Base-by-base conservation (phyloP, 495 filamentous ascomycete genomes). In the Aspergillus affinis region DNA sequence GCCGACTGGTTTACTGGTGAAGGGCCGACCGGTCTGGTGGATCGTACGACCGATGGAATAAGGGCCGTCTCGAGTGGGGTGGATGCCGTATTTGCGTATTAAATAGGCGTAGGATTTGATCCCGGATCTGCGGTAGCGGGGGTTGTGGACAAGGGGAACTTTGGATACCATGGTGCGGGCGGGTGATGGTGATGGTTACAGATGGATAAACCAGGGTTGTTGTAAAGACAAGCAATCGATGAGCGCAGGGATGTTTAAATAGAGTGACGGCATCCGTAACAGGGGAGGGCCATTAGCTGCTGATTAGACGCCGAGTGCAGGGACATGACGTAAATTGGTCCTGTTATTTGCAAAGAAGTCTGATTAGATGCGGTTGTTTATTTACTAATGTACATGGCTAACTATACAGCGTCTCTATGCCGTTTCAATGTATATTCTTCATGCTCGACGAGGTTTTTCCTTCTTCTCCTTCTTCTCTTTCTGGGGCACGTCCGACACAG, bases 91-190 rank as follows among this genome's bases (percentile, higher is more conserved):
- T 70, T 90, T 90, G 68, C 84, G 84, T 65, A 93, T 75, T 10
- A 85, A 70, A 60, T 82, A 80, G 60, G 88, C 86, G 69, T 92
- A 92, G 36, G 87, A 89, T 76, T 91, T 91, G 57, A 80, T 81
- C 26, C 90, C 90, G 57, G 84, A 82, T 59, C 72, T 80, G 62
- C 85, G 67, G 71, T 89, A 90, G 58, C 84, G 84, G 19, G 75
- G 69, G 74, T 93, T 92, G 57, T 72, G 75, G 48, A 79, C 71
- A 64, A 88, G 60, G 7, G 66, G 68, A 56, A 81, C 60, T 69
- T 81, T 75, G 54, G 69, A 50, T 13, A 72, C 60, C 78, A 81
- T 79, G 61, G 44, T 71, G 65, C 10, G 10, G 10, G 10, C 10
- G 30, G 6, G 30, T 7, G 30, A 7, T 7, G 30, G 30, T 12